A percentile compares a stretch with the other conserved stretches of the same genome.
Conservation (phyloP, 2,329 filamentous ascomycete genomes). For the Leptographium lundbergii region DNA sequence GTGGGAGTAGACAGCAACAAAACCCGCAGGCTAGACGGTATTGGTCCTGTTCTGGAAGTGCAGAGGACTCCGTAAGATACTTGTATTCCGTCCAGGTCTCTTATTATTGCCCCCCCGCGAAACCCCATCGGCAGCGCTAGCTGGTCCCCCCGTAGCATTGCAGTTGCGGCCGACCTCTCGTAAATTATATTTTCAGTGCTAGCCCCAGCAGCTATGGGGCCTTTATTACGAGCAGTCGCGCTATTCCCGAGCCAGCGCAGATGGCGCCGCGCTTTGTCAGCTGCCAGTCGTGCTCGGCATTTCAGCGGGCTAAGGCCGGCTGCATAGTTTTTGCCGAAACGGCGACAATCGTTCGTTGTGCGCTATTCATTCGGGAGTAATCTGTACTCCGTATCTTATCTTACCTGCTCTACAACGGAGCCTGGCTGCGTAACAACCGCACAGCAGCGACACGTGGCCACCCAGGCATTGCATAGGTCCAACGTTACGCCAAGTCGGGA, state of each 20-base stretch:
- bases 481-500: background rate
- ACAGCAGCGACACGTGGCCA: background rate
- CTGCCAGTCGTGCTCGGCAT: too few relatives aligned
- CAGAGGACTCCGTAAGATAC: too few relatives aligned
- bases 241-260: background rate
- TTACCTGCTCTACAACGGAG: too few relatives aligned
- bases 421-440: background rate
- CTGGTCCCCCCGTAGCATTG: background rate
- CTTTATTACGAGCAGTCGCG: background rate
- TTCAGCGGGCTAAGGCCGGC: too few relatives aligned
- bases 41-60: background rate
- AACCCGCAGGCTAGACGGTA: background rate
- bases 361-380: too few relatives aligned
- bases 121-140: background rate
- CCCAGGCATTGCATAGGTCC: background rate
- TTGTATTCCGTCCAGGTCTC: too few relatives aligned
- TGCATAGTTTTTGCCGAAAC: too few relatives aligned
- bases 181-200: background rate
- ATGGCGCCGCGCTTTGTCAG: too few relatives aligned
- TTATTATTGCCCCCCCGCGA: background rate
- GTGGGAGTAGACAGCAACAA: background rate
- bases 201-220: background rate
- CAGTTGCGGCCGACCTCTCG: background rate
- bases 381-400: too few relatives aligned
- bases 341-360: too few relatives aligned